Conservation (phyloP, 371 early-diverging fungal genomes). For the Rhizomucor pusillus region DNA sequence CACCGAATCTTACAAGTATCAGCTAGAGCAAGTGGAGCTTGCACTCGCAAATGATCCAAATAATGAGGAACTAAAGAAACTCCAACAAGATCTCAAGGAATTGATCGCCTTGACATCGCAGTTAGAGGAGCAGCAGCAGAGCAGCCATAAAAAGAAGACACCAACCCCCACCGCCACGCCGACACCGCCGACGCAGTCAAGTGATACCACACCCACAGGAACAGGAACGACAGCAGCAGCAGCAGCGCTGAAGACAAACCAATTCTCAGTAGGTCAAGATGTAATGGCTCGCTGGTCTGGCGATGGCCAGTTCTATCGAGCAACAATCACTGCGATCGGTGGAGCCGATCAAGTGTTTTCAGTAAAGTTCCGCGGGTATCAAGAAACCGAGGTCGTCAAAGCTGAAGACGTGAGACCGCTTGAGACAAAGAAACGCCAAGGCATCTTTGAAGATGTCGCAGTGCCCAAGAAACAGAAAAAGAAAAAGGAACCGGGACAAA, state of each 20-base stretch:
- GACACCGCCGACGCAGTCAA: conserved; percentile 3
- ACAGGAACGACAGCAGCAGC: conserved; percentile 9
- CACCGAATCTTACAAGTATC: conserved; percentile 63
- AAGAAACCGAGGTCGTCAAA: conserved; percentile 55
- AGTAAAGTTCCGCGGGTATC: conserved; percentile 63
- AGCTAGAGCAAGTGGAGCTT: conserved; percentile 73
- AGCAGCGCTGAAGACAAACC: conserved; percentile 21
- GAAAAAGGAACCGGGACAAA: conserved; percentile 21
- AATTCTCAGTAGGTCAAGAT: conserved; percentile 51
- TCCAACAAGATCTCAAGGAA: conserved; percentile 68
- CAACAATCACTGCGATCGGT: conserved; percentile 65
- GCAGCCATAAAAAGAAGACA: conserved; percentile 5
- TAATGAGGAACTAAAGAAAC: conserved; percentile 67
- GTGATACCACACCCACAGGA: conserved; percentile 1
- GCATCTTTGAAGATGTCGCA: conserved; percentile 44
- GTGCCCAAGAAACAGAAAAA: conserved; percentile 20
- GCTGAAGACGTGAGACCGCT: conserved; percentile 57
- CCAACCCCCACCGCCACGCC: conserved; percentile 3
- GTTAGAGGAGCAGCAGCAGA: conserved; percentile 28
- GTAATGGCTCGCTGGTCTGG: conserved; percentile 61
- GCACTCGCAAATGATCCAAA: conserved; percentile 66
- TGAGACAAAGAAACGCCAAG: conserved; percentile 33
- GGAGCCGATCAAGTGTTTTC: conserved; percentile 64
- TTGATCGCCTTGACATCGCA: conserved; percentile 61
- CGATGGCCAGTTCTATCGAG: conserved; percentile 54